Percentiles rank a stretch among this genome's conserved stretches.
phyloP scores from a whole-genome alignment of 2,329 filamentous ascomycete genomes.

The Fusarium keratoplasticum region DNA sequence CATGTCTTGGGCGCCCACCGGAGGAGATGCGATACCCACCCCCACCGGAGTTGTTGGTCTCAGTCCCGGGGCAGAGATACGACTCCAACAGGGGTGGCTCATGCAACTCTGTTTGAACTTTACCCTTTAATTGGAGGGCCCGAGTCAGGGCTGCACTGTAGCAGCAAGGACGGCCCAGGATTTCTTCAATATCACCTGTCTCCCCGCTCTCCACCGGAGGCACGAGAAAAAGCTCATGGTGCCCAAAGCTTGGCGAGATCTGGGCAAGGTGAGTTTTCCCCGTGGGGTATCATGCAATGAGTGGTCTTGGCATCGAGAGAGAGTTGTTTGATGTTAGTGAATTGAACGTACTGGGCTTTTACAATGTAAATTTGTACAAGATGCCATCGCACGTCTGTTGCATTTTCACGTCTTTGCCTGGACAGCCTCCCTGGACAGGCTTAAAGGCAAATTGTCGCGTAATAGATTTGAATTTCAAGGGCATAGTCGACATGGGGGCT shows the following conservation, averaged over 20 bases:
- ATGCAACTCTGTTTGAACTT: neutral
- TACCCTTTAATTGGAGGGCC: neutral
- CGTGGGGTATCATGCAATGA: neutral
- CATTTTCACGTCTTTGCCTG: neutral
- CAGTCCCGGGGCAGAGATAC: neutral
- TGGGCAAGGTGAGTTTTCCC: neutral
- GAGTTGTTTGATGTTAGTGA: neutral
- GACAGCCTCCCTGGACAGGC: neutral
- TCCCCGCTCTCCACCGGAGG: neutral
- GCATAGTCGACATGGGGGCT: neutral
- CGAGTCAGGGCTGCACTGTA: neutral
- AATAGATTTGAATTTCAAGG: neutral
- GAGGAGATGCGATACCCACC: neutral
- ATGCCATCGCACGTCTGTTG: neutral
- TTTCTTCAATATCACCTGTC: neutral
- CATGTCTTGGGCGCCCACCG: neutral
- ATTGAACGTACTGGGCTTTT: accelerated
- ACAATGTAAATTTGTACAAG: neutral
- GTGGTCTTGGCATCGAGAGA: neutral
- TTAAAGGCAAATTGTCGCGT: neutral
- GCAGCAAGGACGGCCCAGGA: neutral
- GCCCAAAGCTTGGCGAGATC: neutral
- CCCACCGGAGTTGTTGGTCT: neutral
- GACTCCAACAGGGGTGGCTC: neutral
- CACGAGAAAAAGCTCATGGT: neutral